Base-by-base conservation (phyloP, 148 eudicot genomes). In the Linanthus parryae region DNA sequence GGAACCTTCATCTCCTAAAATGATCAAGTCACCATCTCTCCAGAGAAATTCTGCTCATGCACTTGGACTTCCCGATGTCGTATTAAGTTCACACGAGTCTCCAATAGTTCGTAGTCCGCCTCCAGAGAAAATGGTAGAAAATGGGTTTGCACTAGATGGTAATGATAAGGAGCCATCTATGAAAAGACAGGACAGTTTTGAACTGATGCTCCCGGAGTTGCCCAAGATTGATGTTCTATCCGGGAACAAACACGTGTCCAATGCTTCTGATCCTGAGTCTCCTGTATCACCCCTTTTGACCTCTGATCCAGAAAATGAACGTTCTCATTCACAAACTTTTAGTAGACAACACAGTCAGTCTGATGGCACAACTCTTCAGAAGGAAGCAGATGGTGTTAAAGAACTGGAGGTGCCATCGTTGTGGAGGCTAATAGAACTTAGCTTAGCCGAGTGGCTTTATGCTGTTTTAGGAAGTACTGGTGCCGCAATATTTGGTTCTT, bases 401-500 rank as follows among this genome's bases (percentile, higher is more conserved):
- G 61, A 68, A 30, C 69, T 63, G 24, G 71, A 69, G 55, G 73
- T 77, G 23, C 98, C 98, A 14, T 77, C 98, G 8, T 70, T 92
- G 59, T 92, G 94, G 98, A 92, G 96, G 72, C 94, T 92, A 42
- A 79, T 87, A 59, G 94, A 92, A 67, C 95, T 92, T 73, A 92
- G 98, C 74, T 67, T 92, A 51, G 90, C 96, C 7, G 98, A 92
- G 54, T 92, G 98, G 98, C 94, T 92, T 36, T 92, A 92, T 77
- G 98, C 98, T 54, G 94, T 87, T 62, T 64, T 92, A 25, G 98
- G 98, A 44, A 81, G 98, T 75, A 79, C 58, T 56, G 98, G 98
- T 63, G 98, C 98, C 57, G 98, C 98, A 17, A 84, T 92, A 31
- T 92, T 92, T 73, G 98, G 98, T 40, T 87, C 98, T 35, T 92